Base-by-base conservation (phyloP, 2,329 filamentous ascomycete species). In the Rasamsonia emersonii region DNA sequence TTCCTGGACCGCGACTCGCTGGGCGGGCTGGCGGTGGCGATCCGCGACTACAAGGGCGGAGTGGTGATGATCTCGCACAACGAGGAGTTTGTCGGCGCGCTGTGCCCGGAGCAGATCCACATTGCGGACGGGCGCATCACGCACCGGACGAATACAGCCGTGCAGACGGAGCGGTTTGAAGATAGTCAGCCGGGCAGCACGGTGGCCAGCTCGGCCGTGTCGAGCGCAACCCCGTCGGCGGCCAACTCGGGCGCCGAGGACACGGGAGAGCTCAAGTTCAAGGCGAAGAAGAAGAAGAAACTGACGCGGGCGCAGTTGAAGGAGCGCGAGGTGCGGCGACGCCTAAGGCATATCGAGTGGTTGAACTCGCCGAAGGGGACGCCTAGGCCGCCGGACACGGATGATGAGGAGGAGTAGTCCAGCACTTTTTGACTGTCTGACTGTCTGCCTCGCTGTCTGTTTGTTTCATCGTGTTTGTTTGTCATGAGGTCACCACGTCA, bases 21-120 rank as follows among this genome's bases (percentile, higher is more conserved):
- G 11, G 93, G 91, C 54, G 91, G 89, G 61, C 75, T 98, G 34
- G 88, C 91, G n/a, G 86, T 94, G 24, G 91, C 91, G 45, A 96
- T 98, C 52, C 85, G 88, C 47, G 91, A 96, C 56, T 98, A 93
- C 77, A 93, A 86, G 69, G 91, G 91, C 46, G 91, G 91, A 61
- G 91, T 98, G 2, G 88, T 98, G 43, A 93, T 98, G 79, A 98
- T 98, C 62, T 95, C 88, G 40, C 91, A 98, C 67, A 96, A 98
- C 74, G 88, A 96, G 56, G 91, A 98, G 61, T 98, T 98, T 52
- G 88, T 98, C 31, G 88, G 89, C 38, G 89, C 89, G 3, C 77
- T 98, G 8, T 91, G 91, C 64, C 84, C 83, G 3, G 93, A 98
- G 68, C 88, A 96, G 64, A 93, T 91, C 84, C 83, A 93, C 61